Evolutionary conservation across 495 filamentous ascomycete species (phyloP), one percentile per base, ranked within the genome.

Genomic region (Neohortaea acidophila): DNA sequence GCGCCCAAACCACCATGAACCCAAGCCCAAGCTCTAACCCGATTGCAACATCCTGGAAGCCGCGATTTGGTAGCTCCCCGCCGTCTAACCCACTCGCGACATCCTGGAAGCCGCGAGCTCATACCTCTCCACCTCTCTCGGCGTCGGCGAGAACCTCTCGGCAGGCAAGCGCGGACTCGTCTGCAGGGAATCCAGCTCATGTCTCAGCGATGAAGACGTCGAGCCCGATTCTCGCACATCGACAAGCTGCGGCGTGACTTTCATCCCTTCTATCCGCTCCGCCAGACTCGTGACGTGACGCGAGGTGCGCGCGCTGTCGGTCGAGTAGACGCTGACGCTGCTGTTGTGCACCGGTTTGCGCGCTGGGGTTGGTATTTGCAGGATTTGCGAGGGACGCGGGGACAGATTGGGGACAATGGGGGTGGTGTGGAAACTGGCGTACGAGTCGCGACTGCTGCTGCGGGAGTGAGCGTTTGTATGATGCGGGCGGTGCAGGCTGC

Each of bases 171-270:
- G 21, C 12, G 9, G 25, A 11, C 18, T 36, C 34, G 15, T 36
- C 25, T 2, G 21, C 34, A 25, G 26, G 13, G 41, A 38, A 12
- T 38, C 33, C 22, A 44, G 26, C 41, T 44, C 41, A 30, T 44
- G 41, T 20, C 24, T 3, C 18, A 20, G 32, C 14, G 32, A 34
- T 15, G 15, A 10, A 3, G 32, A 4, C 7, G 6, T 20, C 32
- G 7, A 7, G 10, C 32, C 23, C 19, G 32, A 15, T 2, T 24
- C 32, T 17, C 30, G 31, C 15, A 43, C 24, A 18, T 44, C 20
- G 9, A 12, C 17, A n/a, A n/a, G n/a, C 19, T 34, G 10, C 17
- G 32, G 13, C 3, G 24, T 38, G 14, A 21, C n/a, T 18, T 24
- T 38, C 41, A 44, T 44, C 6, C 11, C 28, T 28, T 32, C 34